These are phyloP conservation scores for Cercospora canescens DNA, from an alignment of 2,329 filamentous ascomycete species.

Conservation along the genomic window DNA sequence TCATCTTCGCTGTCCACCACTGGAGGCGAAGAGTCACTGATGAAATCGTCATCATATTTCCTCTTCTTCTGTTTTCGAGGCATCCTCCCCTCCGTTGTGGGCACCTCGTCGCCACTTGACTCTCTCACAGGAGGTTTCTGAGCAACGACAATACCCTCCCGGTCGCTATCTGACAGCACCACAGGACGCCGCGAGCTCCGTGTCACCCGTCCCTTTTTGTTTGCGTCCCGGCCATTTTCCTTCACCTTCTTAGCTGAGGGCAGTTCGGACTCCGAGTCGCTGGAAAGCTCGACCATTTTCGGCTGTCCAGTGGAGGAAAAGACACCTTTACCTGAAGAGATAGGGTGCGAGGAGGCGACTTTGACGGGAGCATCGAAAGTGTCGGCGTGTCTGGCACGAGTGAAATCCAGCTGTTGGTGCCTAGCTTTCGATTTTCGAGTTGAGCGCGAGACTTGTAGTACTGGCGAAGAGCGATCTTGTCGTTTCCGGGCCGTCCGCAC, in stretches of 20 bases:
- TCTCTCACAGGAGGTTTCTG: neutral
- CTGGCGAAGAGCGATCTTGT: slow-evolving; percentile 22
- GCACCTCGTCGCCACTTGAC: slow-evolving; percentile 30
- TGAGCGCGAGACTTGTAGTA: slow-evolving; percentile 7
- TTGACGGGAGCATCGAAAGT: slow-evolving; percentile 27
- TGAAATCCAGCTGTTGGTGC: slow-evolving; percentile 37
- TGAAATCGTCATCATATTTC: slow-evolving; percentile 26
- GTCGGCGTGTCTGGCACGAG: slow-evolving; percentile 20
- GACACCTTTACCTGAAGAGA: slow-evolving; percentile 28
- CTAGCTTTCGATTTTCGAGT: slow-evolving; percentile 23
- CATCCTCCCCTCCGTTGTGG: slow-evolving; percentile 30
- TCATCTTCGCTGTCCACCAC: slow-evolving; percentile 35
- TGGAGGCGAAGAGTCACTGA: slow-evolving; percentile 24
- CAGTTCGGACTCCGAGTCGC: slow-evolving; percentile 25
- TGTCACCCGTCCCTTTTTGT: slow-evolving; percentile 2
- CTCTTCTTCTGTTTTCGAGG: slow-evolving; percentile 20
- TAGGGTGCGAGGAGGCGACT: slow-evolving; percentile 25
- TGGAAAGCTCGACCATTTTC: slow-evolving; percentile 21
- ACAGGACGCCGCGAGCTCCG: slow-evolving; percentile 16
- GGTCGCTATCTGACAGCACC: slow-evolving; percentile 19
- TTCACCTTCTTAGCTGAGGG: slow-evolving; percentile 17
- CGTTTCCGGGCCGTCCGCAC: slow-evolving; percentile 2
- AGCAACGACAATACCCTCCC: slow-evolving; percentile 4
- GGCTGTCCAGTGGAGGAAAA: slow-evolving; percentile 29
- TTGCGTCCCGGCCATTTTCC: neutral